Conservation (phyloP, 495 filamentous ascomycete species). For the Podospora appendiculata region DNA sequence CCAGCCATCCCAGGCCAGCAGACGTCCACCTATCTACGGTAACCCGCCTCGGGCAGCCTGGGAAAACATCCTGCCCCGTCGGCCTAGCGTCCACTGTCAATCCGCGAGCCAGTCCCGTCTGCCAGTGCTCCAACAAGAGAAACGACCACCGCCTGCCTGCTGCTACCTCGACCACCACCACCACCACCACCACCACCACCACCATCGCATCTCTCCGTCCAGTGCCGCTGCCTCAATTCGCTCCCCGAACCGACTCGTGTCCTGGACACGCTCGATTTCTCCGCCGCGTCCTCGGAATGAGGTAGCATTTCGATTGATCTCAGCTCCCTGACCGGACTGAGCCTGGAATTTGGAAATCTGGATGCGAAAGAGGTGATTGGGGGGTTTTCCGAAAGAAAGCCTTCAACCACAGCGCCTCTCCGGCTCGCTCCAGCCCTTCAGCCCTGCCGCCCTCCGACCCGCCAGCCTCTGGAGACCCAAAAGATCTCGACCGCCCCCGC, state of each 20-base stretch:
- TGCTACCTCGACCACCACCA: neutral
- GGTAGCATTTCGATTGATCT: slow-evolving; percentile 41
- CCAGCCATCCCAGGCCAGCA: too few species aligned
- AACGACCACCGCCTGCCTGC: too few species aligned
- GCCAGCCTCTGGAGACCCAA: neutral
- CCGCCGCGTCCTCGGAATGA: slow-evolving; percentile 35
- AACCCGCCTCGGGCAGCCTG: too few species aligned
- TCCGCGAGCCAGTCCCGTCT: too few species aligned
- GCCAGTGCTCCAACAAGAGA: too few species aligned
- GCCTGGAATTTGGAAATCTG: slow-evolving; percentile 10
- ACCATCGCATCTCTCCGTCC: neutral
- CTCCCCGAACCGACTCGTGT: slow-evolving; percentile 1
- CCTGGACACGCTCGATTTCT: slow-evolving; percentile 10
- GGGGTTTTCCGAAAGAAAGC: neutral
- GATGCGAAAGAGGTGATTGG: too few species aligned
- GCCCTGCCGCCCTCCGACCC: slow-evolving; percentile 1
- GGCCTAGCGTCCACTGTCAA: too few species aligned
- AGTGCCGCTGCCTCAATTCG: neutral
- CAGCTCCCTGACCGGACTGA: slow-evolving; percentile 50
- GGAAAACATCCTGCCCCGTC: too few species aligned
- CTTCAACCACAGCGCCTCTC: neutral
- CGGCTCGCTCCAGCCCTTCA: neutral
- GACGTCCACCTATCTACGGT: too few species aligned
- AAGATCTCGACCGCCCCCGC: too few species aligned
- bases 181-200: neutral